phyloP scores from a whole-genome alignment of 305 asterid genomes.

The Caryopteris hybrid region DNA sequence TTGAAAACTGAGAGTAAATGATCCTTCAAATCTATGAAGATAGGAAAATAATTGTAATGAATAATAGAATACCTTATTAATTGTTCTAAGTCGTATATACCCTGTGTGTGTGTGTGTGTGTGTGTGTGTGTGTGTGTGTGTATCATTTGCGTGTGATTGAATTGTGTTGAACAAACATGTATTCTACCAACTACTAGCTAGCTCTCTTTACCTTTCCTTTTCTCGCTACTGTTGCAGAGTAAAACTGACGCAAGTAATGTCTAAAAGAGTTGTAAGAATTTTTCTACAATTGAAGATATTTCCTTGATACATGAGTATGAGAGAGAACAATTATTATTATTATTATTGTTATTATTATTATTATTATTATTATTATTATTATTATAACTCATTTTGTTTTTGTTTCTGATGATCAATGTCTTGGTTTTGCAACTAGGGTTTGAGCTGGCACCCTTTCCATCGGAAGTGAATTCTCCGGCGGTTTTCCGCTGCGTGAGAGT shows the following conservation, averaged over 20 bases:
- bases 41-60: neutral
- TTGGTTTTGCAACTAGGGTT: constrained; percentile 45
- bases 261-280: neutral
- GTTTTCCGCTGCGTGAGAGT: constrained; percentile 78
- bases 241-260: constrained; percentile 44
- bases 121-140: too few relatives aligned
- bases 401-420: neutral
- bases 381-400: too few relatives aligned
- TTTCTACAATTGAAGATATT: neutral
- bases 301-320: neutral
- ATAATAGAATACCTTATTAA: neutral
- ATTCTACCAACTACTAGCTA: constrained; percentile 9
- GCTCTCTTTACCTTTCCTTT: constrained; percentile 19
- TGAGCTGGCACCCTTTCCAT: constrained; percentile 62
- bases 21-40: neutral
- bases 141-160: constrained; percentile 30
- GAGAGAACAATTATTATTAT: too few relatives aligned
- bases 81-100: neutral
- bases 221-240: constrained; percentile 40
- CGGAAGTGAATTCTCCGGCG: constrained; percentile 69
- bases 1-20: too few relatives aligned
- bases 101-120: constrained; percentile 22
- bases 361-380: too few relatives aligned
- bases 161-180: constrained; percentile 17
- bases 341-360: too few relatives aligned